Percentiles rank a stretch among this genome's conserved stretches.
These are phyloP conservation scores for Brasilioporus rufonigricans DNA, from an alignment of 768 basidiomycete species.

Conservation along the genomic window DNA sequence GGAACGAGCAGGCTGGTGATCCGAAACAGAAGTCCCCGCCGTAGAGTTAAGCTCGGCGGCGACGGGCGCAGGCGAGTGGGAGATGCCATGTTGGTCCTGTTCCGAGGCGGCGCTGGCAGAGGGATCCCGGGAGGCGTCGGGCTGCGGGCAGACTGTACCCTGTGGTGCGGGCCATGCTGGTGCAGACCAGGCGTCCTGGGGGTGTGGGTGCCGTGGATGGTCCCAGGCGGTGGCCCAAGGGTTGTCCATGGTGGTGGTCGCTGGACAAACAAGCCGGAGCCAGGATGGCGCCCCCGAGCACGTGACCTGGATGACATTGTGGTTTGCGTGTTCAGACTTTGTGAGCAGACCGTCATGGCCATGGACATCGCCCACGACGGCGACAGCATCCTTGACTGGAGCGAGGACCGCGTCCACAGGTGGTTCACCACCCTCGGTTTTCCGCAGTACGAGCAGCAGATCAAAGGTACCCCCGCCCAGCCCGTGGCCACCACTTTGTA, in stretches of 20 bases:
- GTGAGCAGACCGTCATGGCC: slow-evolving; percentile 13
- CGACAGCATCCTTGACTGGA: slow-evolving; percentile 58
- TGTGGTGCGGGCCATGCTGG: slow-evolving; percentile 15
- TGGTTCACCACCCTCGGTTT: slow-evolving; percentile 79
- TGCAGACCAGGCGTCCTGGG: neutral
- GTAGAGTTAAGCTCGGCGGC: no score
- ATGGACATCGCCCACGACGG: slow-evolving; percentile 30
- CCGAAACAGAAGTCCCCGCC: neutral
- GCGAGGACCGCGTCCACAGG: slow-evolving; percentile 73
- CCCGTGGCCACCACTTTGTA: neutral
- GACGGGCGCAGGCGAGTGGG: neutral
- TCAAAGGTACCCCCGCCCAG: slow-evolving; percentile 54
- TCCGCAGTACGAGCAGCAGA: slow-evolving; percentile 79
- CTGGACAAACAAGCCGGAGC: neutral
- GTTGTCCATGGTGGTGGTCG: slow-evolving; percentile 55
- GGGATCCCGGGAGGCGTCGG: neutral
- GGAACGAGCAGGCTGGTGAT: neutral
- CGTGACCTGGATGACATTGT: slow-evolving; percentile 14
- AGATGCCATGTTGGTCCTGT: neutral
- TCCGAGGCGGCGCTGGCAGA: neutral
- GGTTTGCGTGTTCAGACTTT: neutral
- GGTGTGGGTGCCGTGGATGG: no score
- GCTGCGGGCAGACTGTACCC: slow-evolving; percentile 41
- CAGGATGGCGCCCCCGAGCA: slow-evolving; percentile 3
- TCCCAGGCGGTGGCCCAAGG: slow-evolving; percentile 59